Evolutionary conservation across 352 stramenopile genomes (phyloP), one percentile per base, ranked within the genome.

Genomic region (Aphanomyces stellatus): DNA sequence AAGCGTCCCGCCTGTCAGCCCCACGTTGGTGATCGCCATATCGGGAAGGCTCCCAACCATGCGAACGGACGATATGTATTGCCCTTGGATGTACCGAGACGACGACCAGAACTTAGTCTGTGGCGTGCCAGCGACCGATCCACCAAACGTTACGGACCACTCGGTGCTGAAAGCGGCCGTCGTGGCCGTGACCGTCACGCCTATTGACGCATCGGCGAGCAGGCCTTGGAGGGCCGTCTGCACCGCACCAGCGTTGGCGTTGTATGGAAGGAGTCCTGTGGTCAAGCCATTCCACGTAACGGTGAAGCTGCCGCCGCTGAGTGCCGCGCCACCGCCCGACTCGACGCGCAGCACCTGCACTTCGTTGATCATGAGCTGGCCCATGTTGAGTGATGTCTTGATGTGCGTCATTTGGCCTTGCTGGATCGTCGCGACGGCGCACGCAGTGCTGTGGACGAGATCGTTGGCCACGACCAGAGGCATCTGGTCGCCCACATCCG

Each of bases 91-190:
- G 62, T 88, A 93, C 19, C 75, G 60, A 8, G 71, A 75, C 1
- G 83, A 92, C 1, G 76, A 85, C 83, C 83, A 93, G 43, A 76
- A 91, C 60, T 84, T 82, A 19, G 77, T 70, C 53, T 93, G 85
- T 0, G 56, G n/a, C 0, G 51, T 74, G 6, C 85, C 85, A 0
- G 53, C 8, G 0, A 71, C 70, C 17, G 76, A 76, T 5, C 67
- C 79, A 5, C 87, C 28, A 60, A 93, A 94, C 3, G 78, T 87
- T 46, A 94, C 71, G 0, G 71, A 75, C 74, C 76, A 93, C 42
- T 88, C 77, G 15, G 62, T 62, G 1, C 57, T 66, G 31, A 77
- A 72, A 2, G 46, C 27, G 28, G 82, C 74, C n/a, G 75, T 57
- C 11, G 56, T 63, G 0, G 68, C 61, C 0, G 69, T 70, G 35